These are phyloP conservation scores for Basidiobolus meristosporus DNA, from an alignment of 371 early-diverging fungal species.

Conservation along the genomic window DNA sequence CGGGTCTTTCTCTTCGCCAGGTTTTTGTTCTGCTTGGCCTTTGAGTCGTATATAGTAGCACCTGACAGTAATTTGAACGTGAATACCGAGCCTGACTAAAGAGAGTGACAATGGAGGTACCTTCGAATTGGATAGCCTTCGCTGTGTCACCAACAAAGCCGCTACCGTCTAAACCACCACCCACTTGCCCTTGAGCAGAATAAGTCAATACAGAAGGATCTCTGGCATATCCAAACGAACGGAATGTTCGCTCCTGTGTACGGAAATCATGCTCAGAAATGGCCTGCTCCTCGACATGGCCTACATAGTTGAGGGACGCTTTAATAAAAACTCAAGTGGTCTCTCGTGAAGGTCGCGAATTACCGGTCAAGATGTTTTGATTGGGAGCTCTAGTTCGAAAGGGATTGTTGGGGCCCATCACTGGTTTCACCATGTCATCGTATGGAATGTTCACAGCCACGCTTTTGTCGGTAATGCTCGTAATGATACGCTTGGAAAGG, in stretches of 20 bases:
- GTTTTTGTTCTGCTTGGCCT: constrained; percentile 26
- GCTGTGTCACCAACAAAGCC: constrained; percentile 51
- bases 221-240: constrained; percentile 64
- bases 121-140: constrained; percentile 18
- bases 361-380: no score
- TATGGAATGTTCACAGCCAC: constrained; percentile 63
- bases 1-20: constrained; percentile 47
- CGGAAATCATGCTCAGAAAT: constrained; percentile 59
- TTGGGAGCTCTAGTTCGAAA: constrained; percentile 16
- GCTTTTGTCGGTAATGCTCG: constrained; percentile 39
- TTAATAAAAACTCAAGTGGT: no score
- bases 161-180: constrained; percentile 28
- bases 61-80: constrained; percentile 5
- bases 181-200: constrained; percentile 22
- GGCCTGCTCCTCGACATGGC: constrained; percentile 63
- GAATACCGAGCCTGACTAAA: not conserved
- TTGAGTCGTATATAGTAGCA: constrained; percentile 26
- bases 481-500: constrained; percentile 19
- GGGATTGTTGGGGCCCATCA: constrained; percentile 64
- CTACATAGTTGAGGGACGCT: no score
- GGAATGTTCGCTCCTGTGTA: constrained; percentile 60
- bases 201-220: constrained; percentile 42
- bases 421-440: constrained; percentile 38
- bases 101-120: not conserved
- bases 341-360: no score